phyloP scores from a whole-genome alignment of 1,284 basidiomycete genomes.

The Ganoderma lingzhi region DNA sequence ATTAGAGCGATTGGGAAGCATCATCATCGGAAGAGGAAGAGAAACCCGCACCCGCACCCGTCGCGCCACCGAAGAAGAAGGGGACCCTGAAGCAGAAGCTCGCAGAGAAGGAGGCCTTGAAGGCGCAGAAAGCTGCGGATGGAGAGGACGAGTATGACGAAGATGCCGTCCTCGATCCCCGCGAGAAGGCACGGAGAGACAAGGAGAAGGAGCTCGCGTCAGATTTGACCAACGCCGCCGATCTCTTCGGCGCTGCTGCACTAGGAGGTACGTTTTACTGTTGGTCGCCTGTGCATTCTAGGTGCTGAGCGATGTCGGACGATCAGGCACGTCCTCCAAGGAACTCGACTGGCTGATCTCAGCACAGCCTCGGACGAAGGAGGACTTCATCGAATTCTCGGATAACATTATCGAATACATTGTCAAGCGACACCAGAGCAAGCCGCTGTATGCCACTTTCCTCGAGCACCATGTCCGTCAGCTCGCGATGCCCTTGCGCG shows the following conservation, averaged over 20 bases:
- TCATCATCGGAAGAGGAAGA: slow-evolving; percentile 75
- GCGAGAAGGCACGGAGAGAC: slow-evolving; percentile 78
- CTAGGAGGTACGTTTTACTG: slow-evolving; percentile 61
- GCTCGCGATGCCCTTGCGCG: slow-evolving; percentile 78
- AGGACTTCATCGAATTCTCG: slow-evolving; percentile 83
- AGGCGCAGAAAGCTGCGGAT: slow-evolving; percentile 56
- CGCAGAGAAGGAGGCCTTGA: slow-evolving; percentile 85
- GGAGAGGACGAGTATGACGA: slow-evolving; percentile 67
- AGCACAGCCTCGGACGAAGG: slow-evolving; percentile 83
- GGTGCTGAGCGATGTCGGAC: background rate
- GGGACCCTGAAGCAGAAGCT: slow-evolving; percentile 89
- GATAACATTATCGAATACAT: slow-evolving; percentile 75
- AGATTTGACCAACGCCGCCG: slow-evolving; percentile 85
- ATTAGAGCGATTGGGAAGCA: slow-evolving; percentile 93
- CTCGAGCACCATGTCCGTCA: slow-evolving; percentile 84
- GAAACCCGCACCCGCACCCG: slow-evolving; percentile 53
- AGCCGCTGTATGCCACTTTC: slow-evolving; percentile 84
- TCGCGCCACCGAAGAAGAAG: slow-evolving; percentile 86
- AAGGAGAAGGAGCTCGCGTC: slow-evolving; percentile 84
- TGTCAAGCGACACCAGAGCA: slow-evolving; percentile 79
- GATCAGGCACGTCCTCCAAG: slow-evolving; percentile 65
- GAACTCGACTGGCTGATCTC: slow-evolving; percentile 78
- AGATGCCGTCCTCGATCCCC: slow-evolving; percentile 82
- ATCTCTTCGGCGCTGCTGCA: slow-evolving; percentile 77
- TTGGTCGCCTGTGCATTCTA: background rate